These are phyloP conservation scores for Blastobotrys chiropterorum DNA, from an alignment of 805 yeast species.

Conservation along the genomic window DNA sequence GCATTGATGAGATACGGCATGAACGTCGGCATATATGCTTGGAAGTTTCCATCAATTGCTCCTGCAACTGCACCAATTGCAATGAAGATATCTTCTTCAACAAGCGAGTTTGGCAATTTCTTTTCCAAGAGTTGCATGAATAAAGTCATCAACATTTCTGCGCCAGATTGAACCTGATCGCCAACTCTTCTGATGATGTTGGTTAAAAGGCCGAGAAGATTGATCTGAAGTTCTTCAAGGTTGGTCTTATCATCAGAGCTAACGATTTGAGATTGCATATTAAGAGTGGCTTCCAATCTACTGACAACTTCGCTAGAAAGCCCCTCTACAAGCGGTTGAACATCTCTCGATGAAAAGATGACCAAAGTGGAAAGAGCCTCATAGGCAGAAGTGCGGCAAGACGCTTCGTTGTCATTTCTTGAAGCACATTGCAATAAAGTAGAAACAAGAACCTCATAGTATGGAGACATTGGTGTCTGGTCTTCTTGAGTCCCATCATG, in stretches of 20 bases:
- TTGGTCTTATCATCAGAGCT: constrained; percentile 66
- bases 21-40: constrained; percentile 72
- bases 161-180: constrained; percentile 52
- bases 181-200: constrained; percentile 80
- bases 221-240: constrained; percentile 84
- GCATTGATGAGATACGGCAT: constrained; percentile 78
- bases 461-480: constrained; percentile 66
- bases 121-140: constrained; percentile 67
- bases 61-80: constrained; percentile 87
- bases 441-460: constrained; percentile 63
- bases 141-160: constrained; percentile 81
- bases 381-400: constrained; percentile 92
- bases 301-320: constrained; percentile 69
- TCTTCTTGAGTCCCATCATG: constrained; percentile 41
- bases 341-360: constrained; percentile 62
- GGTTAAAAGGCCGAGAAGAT: constrained; percentile 67
- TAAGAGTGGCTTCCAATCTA: constrained; percentile 66
- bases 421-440: constrained; percentile 63
- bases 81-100: constrained; percentile 92
- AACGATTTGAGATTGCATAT: constrained; percentile 50
- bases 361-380: constrained; percentile 86
- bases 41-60: constrained; percentile 65
- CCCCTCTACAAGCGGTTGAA: constrained; percentile 58
- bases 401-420: constrained; percentile 73
- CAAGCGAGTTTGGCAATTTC: constrained; percentile 59